Evolutionary conservation across 2,329 filamentous ascomycete species (phyloP), one percentile per base, ranked within the genome.

Genomic region (Fusarium tupiense): DNA sequence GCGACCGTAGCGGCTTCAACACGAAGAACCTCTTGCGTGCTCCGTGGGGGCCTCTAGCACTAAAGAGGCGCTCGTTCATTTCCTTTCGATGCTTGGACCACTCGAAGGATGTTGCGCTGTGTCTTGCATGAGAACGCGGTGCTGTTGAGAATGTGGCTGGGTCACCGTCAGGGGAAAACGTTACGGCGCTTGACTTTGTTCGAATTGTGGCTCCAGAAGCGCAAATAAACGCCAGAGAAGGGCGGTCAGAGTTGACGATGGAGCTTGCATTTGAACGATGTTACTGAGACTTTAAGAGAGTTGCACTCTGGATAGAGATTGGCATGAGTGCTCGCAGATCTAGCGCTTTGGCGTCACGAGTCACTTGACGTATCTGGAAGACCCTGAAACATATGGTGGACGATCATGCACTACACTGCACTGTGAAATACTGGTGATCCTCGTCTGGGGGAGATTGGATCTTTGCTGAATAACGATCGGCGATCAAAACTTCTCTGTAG

Each of bases 361-460:
- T 16, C 31, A 44, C 40, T 24, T 37, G 43, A 64, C 31, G 24
- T 35, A 44, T 35, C 24, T 52, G 37, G 31, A 64, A n/a, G 53
- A 47, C 47, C 63, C 52, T 59, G 44, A 67, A 67, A 59, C 52
- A 53, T 12, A 38, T n/a, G 20, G 29, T 29, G 38, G 61, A 29
- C 35, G 52, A 70, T 54, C 64, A 56, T 44, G 52, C 38, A 69
- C 50, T 66, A 56, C 70, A 72, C 20, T 49, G 7, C 26, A 49
- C 70, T 72, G 70, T 73, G 70, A 58, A 57, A 61, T 72, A 72
- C 70, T 73, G 56, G 46, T 61, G 71, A 74, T 73, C 61, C 67
- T 74, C 67, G 71, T 63, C 71, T 57, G 71, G 71, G 71, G 71
- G 71, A 71, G 56, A 71, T 73, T 73, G 41, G 14, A 26, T 12